A percentile compares a stretch with the other conserved stretches of the same genome.
Conservation (phyloP, 306 rosid genomes). For the Gastrolobium bilobum region DNA sequence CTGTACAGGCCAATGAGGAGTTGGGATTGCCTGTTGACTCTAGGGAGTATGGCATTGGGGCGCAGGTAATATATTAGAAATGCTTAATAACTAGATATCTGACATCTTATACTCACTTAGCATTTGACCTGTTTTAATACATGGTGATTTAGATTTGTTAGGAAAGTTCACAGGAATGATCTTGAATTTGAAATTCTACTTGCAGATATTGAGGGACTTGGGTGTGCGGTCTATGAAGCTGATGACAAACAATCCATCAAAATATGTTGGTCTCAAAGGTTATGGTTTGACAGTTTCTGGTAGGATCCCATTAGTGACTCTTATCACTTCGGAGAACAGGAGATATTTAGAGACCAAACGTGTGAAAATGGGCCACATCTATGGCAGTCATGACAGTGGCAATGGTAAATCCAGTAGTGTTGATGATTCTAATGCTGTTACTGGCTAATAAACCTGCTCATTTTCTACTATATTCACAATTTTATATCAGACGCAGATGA, state of each 20-base stretch:
- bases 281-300: slow-evolving; percentile 82
- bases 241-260: slow-evolving; percentile 91
- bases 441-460: slow-evolving; percentile 40
- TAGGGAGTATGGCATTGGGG: slow-evolving; percentile 96
- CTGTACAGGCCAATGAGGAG: slow-evolving; percentile 96
- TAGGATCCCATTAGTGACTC: slow-evolving; percentile 78
- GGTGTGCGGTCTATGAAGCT: slow-evolving; percentile 89
- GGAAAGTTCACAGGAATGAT: slow-evolving; percentile 21
- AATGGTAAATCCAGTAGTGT: slow-evolving; percentile 50
- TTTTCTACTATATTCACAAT: neutral
- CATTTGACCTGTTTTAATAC: slow-evolving; percentile 17
- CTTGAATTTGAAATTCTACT: slow-evolving; percentile 35
- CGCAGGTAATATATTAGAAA: slow-evolving; percentile 69
- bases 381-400: slow-evolving; percentile 55
- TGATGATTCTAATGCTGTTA: slow-evolving; percentile 48
- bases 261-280: slow-evolving; percentile 84
- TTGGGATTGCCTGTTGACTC: slow-evolving; percentile 95
- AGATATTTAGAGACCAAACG: slow-evolving; percentile 84
- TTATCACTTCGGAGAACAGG: slow-evolving; percentile 78
- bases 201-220: slow-evolving; percentile 79
- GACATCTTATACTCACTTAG: neutral
- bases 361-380: slow-evolving; percentile 80
- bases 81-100: neutral
- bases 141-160: neutral
- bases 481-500: neutral